Base-by-base conservation (phyloP, 176 grass and related monocot genomes). In the Bromus sterilis region DNA sequence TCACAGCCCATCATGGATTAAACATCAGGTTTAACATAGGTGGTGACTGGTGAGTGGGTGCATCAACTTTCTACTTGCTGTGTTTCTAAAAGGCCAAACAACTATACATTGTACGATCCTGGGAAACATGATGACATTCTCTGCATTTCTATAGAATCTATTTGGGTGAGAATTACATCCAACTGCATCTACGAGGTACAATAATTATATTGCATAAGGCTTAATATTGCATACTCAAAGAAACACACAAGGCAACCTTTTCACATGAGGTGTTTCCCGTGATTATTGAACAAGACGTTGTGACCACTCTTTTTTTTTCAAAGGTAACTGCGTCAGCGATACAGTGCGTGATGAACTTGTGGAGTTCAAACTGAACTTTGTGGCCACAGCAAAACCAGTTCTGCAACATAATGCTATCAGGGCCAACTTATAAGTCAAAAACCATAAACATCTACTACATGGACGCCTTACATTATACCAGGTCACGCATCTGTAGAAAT, bases 401-500 rank as follows among this genome's bases (percentile, higher is more conserved):
- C 55, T 77, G 15, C 21, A 65, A 42, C 51, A 71, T 5, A 67
- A 84, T 31, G 39, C 20, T 67, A 75, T 35, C 10, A 35, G 7
- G 1, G 55, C 65, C 20, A 56, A 28, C 66, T 74, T 78, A 40
- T 57, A 48, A 18, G 35, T 66, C n/a, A 59, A 15, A 57, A 51
- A 33, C n/a, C n/a, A n/a, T n/a, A 82, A 81, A 32, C n/a, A n/a
- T n/a, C n/a, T 78, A 68, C 66, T 21, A 37, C 42, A 46, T 36
- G 58, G 14, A 71, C 5, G 4, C 37, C 44, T 78, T 25, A 33
- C 28, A 4, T 58, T 64, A 66, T 60, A 74, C 5, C 30, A 82
- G 42, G 78, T 73, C 32, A 86, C 78, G 36, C 44, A 49, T 67
- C 68, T 78, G 46, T 58, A 64, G 16, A 84, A 66, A 80, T 59